Percentiles rank a stretch among this genome's conserved stretches.
These are phyloP conservation scores for Sistotremastrum suecicum DNA, from an alignment of 768 basidiomycete genomes.

Conservation along the genomic window DNA sequence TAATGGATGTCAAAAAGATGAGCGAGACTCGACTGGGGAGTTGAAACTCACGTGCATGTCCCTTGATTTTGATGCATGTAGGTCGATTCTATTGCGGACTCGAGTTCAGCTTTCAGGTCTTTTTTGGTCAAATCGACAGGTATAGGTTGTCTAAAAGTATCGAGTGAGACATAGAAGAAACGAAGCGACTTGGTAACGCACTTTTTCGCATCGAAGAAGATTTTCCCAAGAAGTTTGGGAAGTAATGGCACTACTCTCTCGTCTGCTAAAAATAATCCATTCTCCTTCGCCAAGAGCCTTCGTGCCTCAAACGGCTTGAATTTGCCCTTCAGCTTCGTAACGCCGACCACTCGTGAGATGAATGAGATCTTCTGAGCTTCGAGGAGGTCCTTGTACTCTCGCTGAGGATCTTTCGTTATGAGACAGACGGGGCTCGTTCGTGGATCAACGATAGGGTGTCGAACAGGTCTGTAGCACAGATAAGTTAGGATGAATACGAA, in stretches of 20 bases:
- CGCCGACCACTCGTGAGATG: slow-evolving; percentile 80
- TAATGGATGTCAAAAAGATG: background rate
- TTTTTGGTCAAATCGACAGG: slow-evolving; percentile 83
- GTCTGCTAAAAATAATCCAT: slow-evolving; percentile 88
- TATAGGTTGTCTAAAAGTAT: slow-evolving; percentile 65
- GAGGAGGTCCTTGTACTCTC: slow-evolving; percentile 91
- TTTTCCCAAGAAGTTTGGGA: slow-evolving; percentile 74
- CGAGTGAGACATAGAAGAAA: slow-evolving; percentile 3
- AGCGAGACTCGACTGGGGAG: background rate
- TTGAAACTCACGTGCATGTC: slow-evolving; percentile 66
- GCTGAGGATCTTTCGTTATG: slow-evolving; percentile 90
- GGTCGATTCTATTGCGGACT: slow-evolving; percentile 84
- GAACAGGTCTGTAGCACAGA: slow-evolving; percentile 41
- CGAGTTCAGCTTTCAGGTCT: slow-evolving; percentile 84
- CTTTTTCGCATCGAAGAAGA: slow-evolving; percentile 96
- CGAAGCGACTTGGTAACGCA: slow-evolving; percentile 22
- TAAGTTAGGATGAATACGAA: slow-evolving; percentile 5
- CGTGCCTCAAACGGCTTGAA: slow-evolving; percentile 77
- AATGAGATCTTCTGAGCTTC: slow-evolving; percentile 70
- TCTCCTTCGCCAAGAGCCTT: slow-evolving; percentile 71
- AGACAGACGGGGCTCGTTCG: slow-evolving; percentile 71
- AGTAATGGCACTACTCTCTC: slow-evolving; percentile 79
- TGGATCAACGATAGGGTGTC: slow-evolving; percentile 74
- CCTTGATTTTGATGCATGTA: slow-evolving; percentile 94
- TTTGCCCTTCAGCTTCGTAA: slow-evolving; percentile 89